Conservation (phyloP, 768 basidiomycete species). For the Trametes maxima region DNA sequence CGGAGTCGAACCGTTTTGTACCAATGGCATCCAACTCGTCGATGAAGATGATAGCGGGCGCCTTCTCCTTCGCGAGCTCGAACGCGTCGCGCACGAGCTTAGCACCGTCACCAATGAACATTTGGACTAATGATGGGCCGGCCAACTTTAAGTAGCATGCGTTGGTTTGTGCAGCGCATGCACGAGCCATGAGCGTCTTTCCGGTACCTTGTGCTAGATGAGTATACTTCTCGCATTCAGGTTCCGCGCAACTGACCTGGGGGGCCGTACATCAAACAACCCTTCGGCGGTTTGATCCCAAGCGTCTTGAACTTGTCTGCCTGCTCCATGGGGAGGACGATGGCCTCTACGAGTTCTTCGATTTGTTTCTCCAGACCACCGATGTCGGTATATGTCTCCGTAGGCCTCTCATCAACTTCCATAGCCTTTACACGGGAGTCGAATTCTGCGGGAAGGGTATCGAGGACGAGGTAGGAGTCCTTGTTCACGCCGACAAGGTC, state of each 20-base stretch:
- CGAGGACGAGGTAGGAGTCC: slow-evolving; percentile 96
- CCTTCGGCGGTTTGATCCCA: slow-evolving; percentile 98
- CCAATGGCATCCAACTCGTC: slow-evolving; percentile 99
- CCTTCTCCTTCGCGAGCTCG: slow-evolving; percentile 96
- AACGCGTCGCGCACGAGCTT: slow-evolving; percentile 99
- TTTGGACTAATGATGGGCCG: slow-evolving; percentile 96
- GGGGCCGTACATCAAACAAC: slow-evolving; percentile 98
- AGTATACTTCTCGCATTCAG: background rate
- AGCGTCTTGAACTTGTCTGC: slow-evolving; percentile 97
- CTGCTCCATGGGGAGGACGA: slow-evolving; percentile 98
- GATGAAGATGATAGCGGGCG: slow-evolving; percentile 98
- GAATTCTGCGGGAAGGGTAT: slow-evolving; percentile 94
- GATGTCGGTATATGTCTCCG: slow-evolving; percentile 96
- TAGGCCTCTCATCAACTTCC: slow-evolving; percentile 99
- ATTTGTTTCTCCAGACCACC: slow-evolving; percentile 99
- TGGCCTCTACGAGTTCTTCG: slow-evolving; percentile 96
- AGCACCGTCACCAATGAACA: slow-evolving; percentile 99
- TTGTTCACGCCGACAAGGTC: slow-evolving; percentile 99
- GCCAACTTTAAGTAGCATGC: slow-evolving; percentile 98
- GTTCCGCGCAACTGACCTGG: slow-evolving; percentile 63
- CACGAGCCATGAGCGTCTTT: slow-evolving; percentile 95
- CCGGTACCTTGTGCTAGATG: slow-evolving; percentile 67
- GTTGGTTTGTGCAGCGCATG: slow-evolving; percentile 96
- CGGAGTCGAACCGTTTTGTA: slow-evolving; percentile 97
- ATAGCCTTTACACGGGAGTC: slow-evolving; percentile 99